Evolutionary conservation across 2,329 filamentous ascomycete genomes (phyloP).

Genomic region (Colletotrichum melonis): DNA sequence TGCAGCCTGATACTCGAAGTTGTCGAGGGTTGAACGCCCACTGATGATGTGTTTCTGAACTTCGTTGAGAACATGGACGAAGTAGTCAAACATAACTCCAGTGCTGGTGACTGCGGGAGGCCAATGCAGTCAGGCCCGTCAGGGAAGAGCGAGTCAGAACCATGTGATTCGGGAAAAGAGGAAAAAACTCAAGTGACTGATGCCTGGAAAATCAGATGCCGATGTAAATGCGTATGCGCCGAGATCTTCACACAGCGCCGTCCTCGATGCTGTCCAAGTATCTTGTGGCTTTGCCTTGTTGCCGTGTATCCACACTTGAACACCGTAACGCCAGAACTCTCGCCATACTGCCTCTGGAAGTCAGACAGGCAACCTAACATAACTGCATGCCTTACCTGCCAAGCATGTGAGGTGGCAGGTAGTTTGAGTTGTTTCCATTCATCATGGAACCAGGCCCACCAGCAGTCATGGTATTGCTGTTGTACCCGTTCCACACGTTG

Average conservation of each 20-base stretch:
- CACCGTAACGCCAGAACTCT: slow-evolving; percentile 14
- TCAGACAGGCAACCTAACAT: background rate
- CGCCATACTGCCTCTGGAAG: background rate
- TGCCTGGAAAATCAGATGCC: slow-evolving; percentile 10
- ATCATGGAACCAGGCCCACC: slow-evolving; percentile 38
- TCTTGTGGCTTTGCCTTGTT: background rate
- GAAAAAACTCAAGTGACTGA: background rate
- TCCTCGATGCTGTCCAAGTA: background rate
- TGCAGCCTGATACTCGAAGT: slow-evolving; percentile 13
- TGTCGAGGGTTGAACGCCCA: background rate
- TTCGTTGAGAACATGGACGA: slow-evolving; percentile 5
- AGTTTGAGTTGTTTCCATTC: slow-evolving; percentile 39
- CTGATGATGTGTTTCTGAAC: background rate
- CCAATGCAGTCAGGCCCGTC: background rate
- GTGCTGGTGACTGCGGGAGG: background rate
- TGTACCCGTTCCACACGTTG: slow-evolving; percentile 35
- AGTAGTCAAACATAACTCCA: background rate
- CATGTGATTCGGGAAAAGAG: background rate
- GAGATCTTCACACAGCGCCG: background rate
- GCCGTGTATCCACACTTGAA: slow-evolving; percentile 20
- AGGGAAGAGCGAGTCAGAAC: background rate
- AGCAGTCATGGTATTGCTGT: slow-evolving; percentile 29
- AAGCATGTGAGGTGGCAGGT: slow-evolving; percentile 48
- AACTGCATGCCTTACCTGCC: slow-evolving; percentile 40
- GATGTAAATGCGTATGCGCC: slow-evolving; percentile 32